phyloP scores from a whole-genome alignment of 345 rosid genomes.

The Corchorus capsularis region DNA sequence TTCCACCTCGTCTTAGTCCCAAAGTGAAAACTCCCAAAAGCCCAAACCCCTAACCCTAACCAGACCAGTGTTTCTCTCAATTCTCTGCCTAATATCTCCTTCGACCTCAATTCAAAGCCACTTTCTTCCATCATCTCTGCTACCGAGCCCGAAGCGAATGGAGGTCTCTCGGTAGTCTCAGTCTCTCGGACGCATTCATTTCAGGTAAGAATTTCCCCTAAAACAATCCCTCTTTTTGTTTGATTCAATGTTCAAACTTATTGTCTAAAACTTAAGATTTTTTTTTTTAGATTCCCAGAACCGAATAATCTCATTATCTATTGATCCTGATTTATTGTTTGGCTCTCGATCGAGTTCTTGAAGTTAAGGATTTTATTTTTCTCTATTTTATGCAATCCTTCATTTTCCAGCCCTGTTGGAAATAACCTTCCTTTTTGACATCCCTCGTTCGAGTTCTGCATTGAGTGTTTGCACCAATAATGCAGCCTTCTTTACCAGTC shows the following conservation, averaged over 20 bases:
- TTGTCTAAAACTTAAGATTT: background rate
- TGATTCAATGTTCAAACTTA: background rate
- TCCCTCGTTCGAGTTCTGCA: background rate
- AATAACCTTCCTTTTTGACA: background rate
- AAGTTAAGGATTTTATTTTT: background rate
- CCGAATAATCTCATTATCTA: background rate
- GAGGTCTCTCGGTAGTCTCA: background rate
- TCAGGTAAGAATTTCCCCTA: background rate
- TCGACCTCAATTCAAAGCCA: background rate
- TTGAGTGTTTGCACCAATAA: background rate
- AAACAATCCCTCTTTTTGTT: background rate
- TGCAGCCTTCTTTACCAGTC: slow-evolving; percentile 17
- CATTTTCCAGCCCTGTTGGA: background rate
- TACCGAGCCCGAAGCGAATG: background rate
- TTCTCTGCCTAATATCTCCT: background rate
- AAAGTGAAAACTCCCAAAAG: no score
- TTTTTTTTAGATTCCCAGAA: no score
- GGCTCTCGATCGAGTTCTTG: background rate
- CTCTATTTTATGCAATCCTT: background rate
- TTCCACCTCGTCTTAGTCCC: background rate
- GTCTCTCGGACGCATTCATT: background rate
- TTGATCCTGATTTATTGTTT: slow-evolving; percentile 2
- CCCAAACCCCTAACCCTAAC: slow-evolving; percentile 16
- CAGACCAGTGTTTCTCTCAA: background rate
- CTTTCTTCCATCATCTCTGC: background rate